A percentile compares a stretch with the other conserved stretches of the same genome.
Evolutionary conservation across 164 flowering plant genomes (phyloP).

Genomic region (Aristolochia californica): DNA sequence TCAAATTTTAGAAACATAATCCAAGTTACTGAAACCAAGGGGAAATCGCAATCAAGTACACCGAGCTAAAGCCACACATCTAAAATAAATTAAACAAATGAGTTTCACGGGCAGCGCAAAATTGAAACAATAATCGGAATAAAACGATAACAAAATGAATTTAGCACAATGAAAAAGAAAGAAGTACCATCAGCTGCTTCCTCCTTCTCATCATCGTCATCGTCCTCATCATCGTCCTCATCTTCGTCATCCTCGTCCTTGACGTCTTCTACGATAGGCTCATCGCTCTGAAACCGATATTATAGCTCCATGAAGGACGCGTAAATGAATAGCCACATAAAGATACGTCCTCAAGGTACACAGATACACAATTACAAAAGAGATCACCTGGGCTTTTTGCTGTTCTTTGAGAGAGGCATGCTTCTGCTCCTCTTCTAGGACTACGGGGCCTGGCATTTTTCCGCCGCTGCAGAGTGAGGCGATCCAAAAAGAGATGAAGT

Average conservation of each 20-base stretch:
- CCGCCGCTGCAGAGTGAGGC: not conserved
- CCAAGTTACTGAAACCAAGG: too few relatives aligned
- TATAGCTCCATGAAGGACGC: not conserved
- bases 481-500: not conserved
- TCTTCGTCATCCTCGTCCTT: slow-evolving; percentile 2
- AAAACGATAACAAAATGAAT: too few relatives aligned
- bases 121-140: not conserved
- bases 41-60: too few relatives aligned
- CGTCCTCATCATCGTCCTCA: not conserved
- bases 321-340: not conserved
- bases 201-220: not conserved
- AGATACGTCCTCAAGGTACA: not conserved
- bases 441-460: slow-evolving; percentile 35
- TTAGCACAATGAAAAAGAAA: not conserved
- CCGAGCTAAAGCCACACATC: too few relatives aligned
- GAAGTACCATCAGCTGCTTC: not conserved
- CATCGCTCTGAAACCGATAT: not conserved
- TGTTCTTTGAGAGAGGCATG: slow-evolving; percentile 19
- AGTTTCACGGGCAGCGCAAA: not conserved
- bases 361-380: not conserved
- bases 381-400: slow-evolving; percentile 16
- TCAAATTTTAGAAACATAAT: too few relatives aligned
- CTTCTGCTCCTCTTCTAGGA: slow-evolving; percentile 23
- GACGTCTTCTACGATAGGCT: slow-evolving; percentile 3
- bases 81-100: too few relatives aligned